These are phyloP conservation scores for Mortierella hygrophila DNA, from an alignment of 192 early-diverging fungal species.

Conservation along the genomic window DNA sequence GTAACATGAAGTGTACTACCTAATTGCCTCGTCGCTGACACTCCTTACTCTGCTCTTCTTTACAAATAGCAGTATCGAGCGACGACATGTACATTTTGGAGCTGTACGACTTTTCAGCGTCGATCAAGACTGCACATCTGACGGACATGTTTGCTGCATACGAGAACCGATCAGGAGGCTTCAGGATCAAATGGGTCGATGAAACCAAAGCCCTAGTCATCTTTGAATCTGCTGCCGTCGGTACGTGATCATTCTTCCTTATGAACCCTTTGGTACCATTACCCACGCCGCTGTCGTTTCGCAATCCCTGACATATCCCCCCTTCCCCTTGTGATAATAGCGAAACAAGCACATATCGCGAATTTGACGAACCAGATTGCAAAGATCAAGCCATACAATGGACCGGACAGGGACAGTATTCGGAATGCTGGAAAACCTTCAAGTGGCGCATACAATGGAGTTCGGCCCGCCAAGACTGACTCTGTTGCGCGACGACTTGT, in stretches of 20 bases:
- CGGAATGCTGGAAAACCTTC: constrained; percentile 40
- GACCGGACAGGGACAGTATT: constrained; percentile 56
- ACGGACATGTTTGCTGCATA: constrained; percentile 75
- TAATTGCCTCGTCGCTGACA: not conserved
- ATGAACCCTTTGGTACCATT: too few relatives aligned
- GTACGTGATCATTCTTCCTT: constrained; percentile 44
- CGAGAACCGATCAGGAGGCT: constrained; percentile 72
- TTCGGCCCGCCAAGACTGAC: constrained; percentile 69
- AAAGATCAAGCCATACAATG: constrained; percentile 73
- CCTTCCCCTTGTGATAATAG: not conserved
- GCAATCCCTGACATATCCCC: not conserved
- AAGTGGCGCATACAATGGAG: constrained; percentile 45
- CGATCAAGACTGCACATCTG: constrained; percentile 78
- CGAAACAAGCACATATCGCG: constrained; percentile 66
- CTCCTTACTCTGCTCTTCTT: not conserved
- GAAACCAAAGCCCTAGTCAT: constrained; percentile 78
- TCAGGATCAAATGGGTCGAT: constrained; percentile 79
- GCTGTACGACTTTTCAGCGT: constrained; percentile 70
- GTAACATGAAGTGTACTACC: not conserved
- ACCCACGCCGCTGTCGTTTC: too few relatives aligned
- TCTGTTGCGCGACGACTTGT: constrained; percentile 82
- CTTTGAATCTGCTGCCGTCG: constrained; percentile 74
- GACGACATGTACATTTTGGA: constrained; percentile 63
- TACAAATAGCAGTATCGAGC: constrained; percentile 8
- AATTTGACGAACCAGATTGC: constrained; percentile 65